Percentiles rank a stretch among this genome's conserved stretches.
phyloP scores from a whole-genome alignment of 768 basidiomycete genomes.

The Trichaptum fuscoviolaceum region DNA sequence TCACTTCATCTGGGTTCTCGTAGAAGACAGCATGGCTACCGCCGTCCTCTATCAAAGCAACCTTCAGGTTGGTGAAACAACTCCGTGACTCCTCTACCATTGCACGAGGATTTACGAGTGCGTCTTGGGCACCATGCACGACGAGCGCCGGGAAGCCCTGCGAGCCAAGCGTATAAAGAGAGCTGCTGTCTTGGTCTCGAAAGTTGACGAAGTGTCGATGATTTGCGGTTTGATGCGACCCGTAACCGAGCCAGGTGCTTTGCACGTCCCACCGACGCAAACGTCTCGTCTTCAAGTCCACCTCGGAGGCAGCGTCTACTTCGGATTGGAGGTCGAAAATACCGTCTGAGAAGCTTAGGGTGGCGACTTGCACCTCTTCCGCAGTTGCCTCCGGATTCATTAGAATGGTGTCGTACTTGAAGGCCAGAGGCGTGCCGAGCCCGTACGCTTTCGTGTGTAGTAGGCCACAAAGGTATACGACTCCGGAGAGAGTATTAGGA shows the following conservation, averaged over 20 bases:
- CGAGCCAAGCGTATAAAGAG: slow-evolving; percentile 21
- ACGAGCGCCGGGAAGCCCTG: slow-evolving; percentile 23
- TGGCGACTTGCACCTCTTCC: neutral
- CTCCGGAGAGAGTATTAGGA: slow-evolving; percentile 16
- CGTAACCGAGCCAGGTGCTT: slow-evolving; percentile 20
- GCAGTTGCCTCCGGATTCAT: no score
- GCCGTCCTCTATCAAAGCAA: slow-evolving; percentile 18
- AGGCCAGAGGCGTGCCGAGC: neutral
- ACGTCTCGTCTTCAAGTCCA: no score
- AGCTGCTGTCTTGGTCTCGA: slow-evolving; percentile 21
- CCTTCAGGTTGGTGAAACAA: slow-evolving; percentile 22
- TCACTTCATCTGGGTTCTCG: no score
- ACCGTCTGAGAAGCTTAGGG: neutral
- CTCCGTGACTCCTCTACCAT: slow-evolving; percentile 17
- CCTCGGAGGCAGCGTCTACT: slow-evolving; percentile 19
- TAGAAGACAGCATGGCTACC: no score
- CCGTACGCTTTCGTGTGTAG: no score
- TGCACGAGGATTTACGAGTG: slow-evolving; percentile 18
- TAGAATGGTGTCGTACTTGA: no score
- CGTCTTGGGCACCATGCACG: slow-evolving; percentile 24
- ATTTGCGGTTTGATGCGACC: slow-evolving; percentile 22
- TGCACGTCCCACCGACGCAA: slow-evolving; percentile 13
- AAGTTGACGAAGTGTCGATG: slow-evolving; percentile 18
- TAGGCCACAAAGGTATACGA: slow-evolving; percentile 17
- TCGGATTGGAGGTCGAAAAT: slow-evolving; percentile 8